phyloP scores from a whole-genome alignment of 176 grass and related monocot species.

The Rhynchospora breviuscula region DNA sequence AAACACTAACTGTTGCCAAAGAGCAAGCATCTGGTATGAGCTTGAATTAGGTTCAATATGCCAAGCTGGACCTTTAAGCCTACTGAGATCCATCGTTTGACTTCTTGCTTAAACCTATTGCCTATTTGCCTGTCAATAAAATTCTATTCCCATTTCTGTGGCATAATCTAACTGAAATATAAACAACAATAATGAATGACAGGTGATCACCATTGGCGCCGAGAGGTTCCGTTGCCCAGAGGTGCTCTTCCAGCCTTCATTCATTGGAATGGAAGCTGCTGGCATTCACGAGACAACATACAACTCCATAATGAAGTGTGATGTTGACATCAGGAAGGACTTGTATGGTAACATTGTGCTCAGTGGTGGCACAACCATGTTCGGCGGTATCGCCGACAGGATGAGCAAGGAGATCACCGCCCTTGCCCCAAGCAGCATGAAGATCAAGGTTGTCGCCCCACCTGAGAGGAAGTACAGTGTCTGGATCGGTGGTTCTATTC shows the following conservation, averaged over 20 bases:
- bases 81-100: not conserved
- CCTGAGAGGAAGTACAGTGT: slow-evolving; percentile 61
- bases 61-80: not conserved
- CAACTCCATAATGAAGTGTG: slow-evolving; percentile 68
- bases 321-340: slow-evolving; percentile 60
- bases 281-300: slow-evolving; percentile 61
- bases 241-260: slow-evolving; percentile 61
- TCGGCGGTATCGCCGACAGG: slow-evolving; percentile 49
- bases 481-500: slow-evolving; percentile 56
- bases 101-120: not conserved
- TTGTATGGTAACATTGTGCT: slow-evolving; percentile 64
- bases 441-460: slow-evolving; percentile 62
- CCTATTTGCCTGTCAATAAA: not conserved
- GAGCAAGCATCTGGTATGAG: not conserved
- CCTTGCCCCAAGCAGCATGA: slow-evolving; percentile 53
- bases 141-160: not conserved
- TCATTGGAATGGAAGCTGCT: slow-evolving; percentile 59
- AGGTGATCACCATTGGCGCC: slow-evolving; percentile 53
- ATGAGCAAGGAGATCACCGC: slow-evolving; percentile 70
- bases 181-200: not conserved
- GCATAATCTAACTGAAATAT: not conserved
- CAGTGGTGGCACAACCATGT: slow-evolving; percentile 58
- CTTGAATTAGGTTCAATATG: not conserved
- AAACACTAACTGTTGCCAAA: not conserved
- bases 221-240: slow-evolving; percentile 60